Evolutionary conservation across 169 alveolate genomes (phyloP).

Genomic region (Eimeria tenella): DNA sequence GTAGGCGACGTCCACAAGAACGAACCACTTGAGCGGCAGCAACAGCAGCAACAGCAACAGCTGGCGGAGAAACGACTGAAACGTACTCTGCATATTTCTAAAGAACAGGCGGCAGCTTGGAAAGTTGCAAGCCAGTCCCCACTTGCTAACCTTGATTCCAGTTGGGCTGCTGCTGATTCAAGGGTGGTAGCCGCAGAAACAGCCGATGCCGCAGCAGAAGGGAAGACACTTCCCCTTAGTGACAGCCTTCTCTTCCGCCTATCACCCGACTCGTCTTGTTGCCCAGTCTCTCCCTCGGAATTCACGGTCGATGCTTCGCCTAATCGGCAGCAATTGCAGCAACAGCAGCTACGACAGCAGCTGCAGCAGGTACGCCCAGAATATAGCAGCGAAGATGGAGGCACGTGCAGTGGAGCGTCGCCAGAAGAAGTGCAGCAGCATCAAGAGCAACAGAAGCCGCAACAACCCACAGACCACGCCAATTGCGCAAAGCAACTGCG

Average conservation of each 20-base stretch:
- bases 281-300: slow-evolving; percentile 7
- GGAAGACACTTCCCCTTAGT: neutral
- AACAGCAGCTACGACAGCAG: neutral
- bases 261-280: slow-evolving; percentile 41
- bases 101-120: neutral
- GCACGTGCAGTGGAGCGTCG: neutral
- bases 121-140: neutral
- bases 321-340: neutral
- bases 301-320: neutral
- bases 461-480: neutral
- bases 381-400: neutral
- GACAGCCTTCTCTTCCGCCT: slow-evolving; percentile 56
- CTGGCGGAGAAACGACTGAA: neutral
- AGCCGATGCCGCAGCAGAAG: slow-evolving; percentile 4
- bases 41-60: slow-evolving; percentile 6
- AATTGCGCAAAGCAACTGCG: neutral
- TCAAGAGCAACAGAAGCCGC: slow-evolving; percentile 26
- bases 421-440: slow-evolving; percentile 28
- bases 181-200: slow-evolving; percentile 2
- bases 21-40: slow-evolving; percentile 12
- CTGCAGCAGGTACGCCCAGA: slow-evolving; percentile 11
- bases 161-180: neutral
- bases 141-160: neutral
- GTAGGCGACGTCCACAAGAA: neutral
- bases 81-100: neutral